Evolutionary conservation across 2,329 filamentous ascomycete species (phyloP).

Genomic region (Lizonia empirigonia): DNA sequence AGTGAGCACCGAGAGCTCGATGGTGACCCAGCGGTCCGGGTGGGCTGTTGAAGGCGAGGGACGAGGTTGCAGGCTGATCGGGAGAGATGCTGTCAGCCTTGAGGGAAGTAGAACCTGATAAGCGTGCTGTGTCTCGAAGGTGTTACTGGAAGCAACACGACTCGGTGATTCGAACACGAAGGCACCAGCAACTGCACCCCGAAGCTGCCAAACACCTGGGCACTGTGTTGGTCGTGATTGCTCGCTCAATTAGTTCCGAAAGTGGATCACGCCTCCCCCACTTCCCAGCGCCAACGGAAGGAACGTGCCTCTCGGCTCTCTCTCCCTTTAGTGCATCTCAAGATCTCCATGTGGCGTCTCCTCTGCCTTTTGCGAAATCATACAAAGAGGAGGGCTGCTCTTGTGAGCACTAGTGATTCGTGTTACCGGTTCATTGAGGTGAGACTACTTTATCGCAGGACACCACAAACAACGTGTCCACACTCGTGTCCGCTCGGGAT

Average conservation of each 20-base stretch:
- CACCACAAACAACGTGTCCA: neutral
- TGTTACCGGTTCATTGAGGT: neutral
- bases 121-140: neutral
- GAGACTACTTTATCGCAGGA: neutral
- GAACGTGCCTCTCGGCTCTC: conserved; percentile 16
- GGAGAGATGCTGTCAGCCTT: conserved; percentile 15
- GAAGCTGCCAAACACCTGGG: neutral
- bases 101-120: neutral
- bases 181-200: neutral
- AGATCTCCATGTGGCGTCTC: neutral
- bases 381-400: neutral
- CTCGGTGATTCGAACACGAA: neutral
- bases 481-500: neutral
- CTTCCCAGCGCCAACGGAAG: conserved; percentile 10
- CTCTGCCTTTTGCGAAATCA: conserved; percentile 1
- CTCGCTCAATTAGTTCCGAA: conserved; percentile 14
- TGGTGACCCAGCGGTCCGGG: conserved; percentile 32
- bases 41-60: conserved; percentile 18
- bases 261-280: conserved; percentile 3
- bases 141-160: neutral
- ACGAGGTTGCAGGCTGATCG: conserved; percentile 18
- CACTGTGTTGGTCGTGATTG: conserved; percentile 18
- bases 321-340: conserved; percentile 5
- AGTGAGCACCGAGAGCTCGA: conserved; percentile 30
- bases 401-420: neutral